These are phyloP conservation scores for Neurospora sp. DNA, from an alignment of 495 filamentous ascomycete species.

Conservation along the genomic window DNA sequence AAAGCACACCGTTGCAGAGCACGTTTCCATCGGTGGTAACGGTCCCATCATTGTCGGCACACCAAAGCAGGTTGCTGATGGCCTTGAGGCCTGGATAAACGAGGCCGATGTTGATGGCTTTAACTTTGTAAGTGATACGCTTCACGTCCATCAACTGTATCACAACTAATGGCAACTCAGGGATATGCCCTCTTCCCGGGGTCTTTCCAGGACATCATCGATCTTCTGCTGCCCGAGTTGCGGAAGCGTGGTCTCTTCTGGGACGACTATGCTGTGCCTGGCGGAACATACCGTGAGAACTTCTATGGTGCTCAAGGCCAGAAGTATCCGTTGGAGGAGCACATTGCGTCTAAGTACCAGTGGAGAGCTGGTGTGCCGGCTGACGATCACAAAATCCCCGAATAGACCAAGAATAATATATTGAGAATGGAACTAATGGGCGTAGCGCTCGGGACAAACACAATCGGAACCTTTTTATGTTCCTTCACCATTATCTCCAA, in stretches of 20 bases:
- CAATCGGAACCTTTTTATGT: too few relatives aligned
- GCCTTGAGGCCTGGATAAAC: conserved; percentile 37
- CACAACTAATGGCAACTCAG: conserved; percentile 13
- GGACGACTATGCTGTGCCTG: conserved; percentile 37
- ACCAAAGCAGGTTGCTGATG: conserved; percentile 38
- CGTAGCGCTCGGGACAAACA: too few relatives aligned
- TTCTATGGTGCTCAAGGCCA: conserved; percentile 28
- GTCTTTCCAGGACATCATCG: conserved; percentile 53
- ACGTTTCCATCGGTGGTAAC: conserved; percentile 47
- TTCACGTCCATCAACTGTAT: neutral
- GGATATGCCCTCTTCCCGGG: conserved; percentile 51
- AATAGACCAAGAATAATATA: too few relatives aligned
- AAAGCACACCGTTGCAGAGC: conserved; percentile 48
- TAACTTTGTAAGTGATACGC: conserved; percentile 30
- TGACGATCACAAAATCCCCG: conserved; percentile 16
- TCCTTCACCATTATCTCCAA: too few relatives aligned
- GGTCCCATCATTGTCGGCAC: conserved; percentile 41
- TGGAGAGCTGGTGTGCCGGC: conserved; percentile 26
- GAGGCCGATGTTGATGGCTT: conserved; percentile 41
- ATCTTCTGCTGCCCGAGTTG: conserved; percentile 50
- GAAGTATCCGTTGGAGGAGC: conserved; percentile 20
- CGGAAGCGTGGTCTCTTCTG: conserved; percentile 44
- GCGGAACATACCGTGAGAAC: conserved; percentile 43
- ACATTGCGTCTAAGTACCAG: conserved; percentile 24
- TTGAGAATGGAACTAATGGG: too few relatives aligned